phyloP scores from a whole-genome alignment of 805 yeast genomes.

The Yamadazyma paraphyllophila region DNA sequence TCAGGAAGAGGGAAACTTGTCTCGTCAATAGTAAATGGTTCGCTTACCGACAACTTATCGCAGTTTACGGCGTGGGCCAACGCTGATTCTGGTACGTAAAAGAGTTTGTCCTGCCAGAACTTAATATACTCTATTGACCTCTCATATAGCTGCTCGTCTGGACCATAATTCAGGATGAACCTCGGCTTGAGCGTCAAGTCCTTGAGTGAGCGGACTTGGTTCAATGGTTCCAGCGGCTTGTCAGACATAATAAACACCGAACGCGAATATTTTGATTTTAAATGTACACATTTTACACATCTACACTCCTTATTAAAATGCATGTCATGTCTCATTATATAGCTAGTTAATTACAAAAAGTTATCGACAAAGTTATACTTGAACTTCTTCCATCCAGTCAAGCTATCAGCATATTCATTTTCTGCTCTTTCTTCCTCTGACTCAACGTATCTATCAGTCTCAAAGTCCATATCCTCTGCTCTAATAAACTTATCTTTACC shows the following conservation, averaged over 20 bases:
- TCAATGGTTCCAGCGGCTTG: not conserved
- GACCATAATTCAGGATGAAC: constrained; percentile 47
- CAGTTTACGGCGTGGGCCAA: constrained; percentile 6
- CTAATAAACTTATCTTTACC: constrained; percentile 41
- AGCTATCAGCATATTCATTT: constrained; percentile 34
- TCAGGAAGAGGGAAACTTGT: not conserved
- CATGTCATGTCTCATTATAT: constrained; percentile 2
- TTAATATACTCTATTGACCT: constrained; percentile 44
- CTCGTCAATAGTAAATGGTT: not conserved
- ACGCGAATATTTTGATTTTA: not conserved
- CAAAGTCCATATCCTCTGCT: constrained; percentile 51
- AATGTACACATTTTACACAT: no score
- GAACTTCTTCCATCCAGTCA: constrained; percentile 44
- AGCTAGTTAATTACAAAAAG: constrained; percentile 19
- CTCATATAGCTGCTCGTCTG: constrained; percentile 42
- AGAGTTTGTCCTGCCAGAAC: constrained; percentile 49
- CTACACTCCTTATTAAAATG: no score
- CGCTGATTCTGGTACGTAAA: constrained; percentile 37
- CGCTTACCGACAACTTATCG: constrained; percentile 1
- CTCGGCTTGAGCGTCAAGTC: constrained; percentile 30
- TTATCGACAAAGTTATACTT: constrained; percentile 31
- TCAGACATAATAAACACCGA: not conserved
- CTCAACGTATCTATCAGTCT: constrained; percentile 48
- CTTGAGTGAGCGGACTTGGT: constrained; percentile 4
- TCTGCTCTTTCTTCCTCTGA: constrained; percentile 47